Evolutionary conservation across 257 asterid species (phyloP).

Genomic region (Buddleja alternifolia): DNA sequence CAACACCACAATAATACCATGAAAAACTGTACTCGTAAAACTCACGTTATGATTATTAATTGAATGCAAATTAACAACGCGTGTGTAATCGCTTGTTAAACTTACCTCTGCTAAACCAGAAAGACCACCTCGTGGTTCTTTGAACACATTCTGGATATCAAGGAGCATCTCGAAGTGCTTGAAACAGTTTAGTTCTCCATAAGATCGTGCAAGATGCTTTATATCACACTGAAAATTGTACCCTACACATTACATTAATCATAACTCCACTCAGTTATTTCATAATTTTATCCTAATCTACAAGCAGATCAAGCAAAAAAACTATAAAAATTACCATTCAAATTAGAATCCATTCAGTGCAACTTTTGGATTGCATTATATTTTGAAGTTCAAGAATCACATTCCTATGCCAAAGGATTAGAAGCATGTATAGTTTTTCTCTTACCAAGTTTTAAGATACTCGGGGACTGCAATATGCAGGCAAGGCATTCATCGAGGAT

Average conservation of each 20-base stretch:
- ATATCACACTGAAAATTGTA: constrained; percentile 91
- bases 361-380: constrained; percentile 16
- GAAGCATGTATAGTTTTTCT: constrained; percentile 22
- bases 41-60: too few species aligned
- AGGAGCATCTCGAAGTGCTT: constrained; percentile 85
- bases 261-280: constrained; percentile 29
- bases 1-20: constrained; percentile 29
- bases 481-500: constrained; percentile 77
- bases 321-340: constrained; percentile 5
- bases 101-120: constrained; percentile 88
- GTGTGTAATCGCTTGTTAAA: constrained; percentile 1
- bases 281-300: constrained; percentile 11
- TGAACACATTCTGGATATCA: constrained; percentile 89
- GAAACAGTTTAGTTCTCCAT: constrained; percentile 77
- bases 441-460: constrained; percentile 93
- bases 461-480: constrained; percentile 70
- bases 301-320: not conserved
- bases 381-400: not conserved
- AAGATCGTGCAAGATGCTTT: constrained; percentile 75
- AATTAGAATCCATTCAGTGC: constrained; percentile 1
- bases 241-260: constrained; percentile 48
- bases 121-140: constrained; percentile 85
- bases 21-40: not conserved
- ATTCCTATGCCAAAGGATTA: not conserved
- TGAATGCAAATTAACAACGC: too few species aligned